Evolutionary conservation across 805 yeast species (phyloP).

Genomic region (Yueomyces sinensis): DNA sequence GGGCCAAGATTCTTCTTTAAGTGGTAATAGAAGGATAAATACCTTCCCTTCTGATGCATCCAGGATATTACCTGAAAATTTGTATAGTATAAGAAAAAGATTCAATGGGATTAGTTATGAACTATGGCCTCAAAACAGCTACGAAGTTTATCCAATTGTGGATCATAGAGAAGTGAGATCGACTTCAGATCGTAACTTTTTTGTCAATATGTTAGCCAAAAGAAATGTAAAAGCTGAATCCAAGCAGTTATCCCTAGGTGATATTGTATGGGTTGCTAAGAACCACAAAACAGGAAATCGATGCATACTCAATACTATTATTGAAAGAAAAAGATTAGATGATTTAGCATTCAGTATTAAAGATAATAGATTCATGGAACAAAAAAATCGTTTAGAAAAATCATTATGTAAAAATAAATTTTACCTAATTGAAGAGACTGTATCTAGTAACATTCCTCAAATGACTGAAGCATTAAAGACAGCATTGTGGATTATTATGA

Average conservation of each 20-base stretch:
- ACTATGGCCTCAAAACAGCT: slow-evolving; percentile 51
- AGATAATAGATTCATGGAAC: slow-evolving; percentile 86
- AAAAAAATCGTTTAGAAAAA: slow-evolving; percentile 59
- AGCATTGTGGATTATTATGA: slow-evolving; percentile 55
- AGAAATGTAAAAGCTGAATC: slow-evolving; percentile 39
- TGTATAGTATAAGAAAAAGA: slow-evolving; percentile 8
- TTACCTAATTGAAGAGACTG: slow-evolving; percentile 71
- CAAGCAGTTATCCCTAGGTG: slow-evolving; percentile 66
- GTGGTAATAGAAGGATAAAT: neutral
- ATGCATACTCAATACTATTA: slow-evolving; percentile 65
- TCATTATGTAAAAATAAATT: slow-evolving; percentile 55
- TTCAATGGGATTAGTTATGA: slow-evolving; percentile 19
- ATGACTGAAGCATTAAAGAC: slow-evolving; percentile 63
- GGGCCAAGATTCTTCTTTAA: neutral
- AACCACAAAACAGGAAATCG: slow-evolving; percentile 43
- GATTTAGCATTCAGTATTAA: slow-evolving; percentile 72
- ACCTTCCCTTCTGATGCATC: neutral
- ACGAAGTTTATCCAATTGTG: slow-evolving; percentile 45
- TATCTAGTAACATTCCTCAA: slow-evolving; percentile 26
- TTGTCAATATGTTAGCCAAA: slow-evolving; percentile 37
- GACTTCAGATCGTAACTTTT: slow-evolving; percentile 53
- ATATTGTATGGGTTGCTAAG: slow-evolving; percentile 78
- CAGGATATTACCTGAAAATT: neutral
- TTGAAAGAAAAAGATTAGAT: slow-evolving; percentile 82
- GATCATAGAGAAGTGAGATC: slow-evolving; percentile 80